Evolutionary conservation across 2,329 filamentous ascomycete genomes (phyloP), one percentile per base, ranked within the genome.

Genomic region (Aureobasidium zeae): DNA sequence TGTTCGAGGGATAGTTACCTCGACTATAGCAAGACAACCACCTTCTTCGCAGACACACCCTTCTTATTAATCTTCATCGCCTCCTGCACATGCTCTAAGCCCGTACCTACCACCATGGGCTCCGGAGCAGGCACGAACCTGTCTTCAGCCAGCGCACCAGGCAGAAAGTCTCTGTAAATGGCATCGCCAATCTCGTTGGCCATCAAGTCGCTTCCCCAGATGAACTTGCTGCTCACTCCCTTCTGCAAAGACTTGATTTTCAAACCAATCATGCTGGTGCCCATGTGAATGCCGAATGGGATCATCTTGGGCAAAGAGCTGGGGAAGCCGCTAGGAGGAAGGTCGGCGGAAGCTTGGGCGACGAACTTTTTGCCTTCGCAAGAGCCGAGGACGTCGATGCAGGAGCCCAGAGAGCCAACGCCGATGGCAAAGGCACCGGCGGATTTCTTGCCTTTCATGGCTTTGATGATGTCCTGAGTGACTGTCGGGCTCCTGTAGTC

Each of bases 401-500:
- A n/a, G 5, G 26, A n/a, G 12, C 26, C 13, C 2, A 29, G 12
- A 16, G 29, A n/a, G 13, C 19, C 29, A 17, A 17, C 13, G 2
- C 29, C 29, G 12, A 31, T 31, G 12, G 13, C 32, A n/a, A 19
- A 19, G 4, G 24, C 35, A 3, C 35, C 35, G 10, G 10, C 35
- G 16, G 6, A 6, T 20, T 37, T 13, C 12, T 16, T 24, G 12
- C 20, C 20, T 6, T 49, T 34, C 2, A 50, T 11, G 13, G 41
- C 35, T 1, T 35, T 36, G 25, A 48, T 12, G 6, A 54, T 32
- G 9, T 52, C 46, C 2, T 53, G 43, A 12, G 50, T 31, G 7
- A 66, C 59, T 4, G 68, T 61, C 2, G 56, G 55, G 2, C 52
- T 37, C 3, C 62, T 61, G 52, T 73, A 70, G 51, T 73, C 69